Evolutionary conservation across 768 basidiomycete species (phyloP), one percentile per base, ranked within the genome.

Genomic region (Phylloporus rhodoxanthus): DNA sequence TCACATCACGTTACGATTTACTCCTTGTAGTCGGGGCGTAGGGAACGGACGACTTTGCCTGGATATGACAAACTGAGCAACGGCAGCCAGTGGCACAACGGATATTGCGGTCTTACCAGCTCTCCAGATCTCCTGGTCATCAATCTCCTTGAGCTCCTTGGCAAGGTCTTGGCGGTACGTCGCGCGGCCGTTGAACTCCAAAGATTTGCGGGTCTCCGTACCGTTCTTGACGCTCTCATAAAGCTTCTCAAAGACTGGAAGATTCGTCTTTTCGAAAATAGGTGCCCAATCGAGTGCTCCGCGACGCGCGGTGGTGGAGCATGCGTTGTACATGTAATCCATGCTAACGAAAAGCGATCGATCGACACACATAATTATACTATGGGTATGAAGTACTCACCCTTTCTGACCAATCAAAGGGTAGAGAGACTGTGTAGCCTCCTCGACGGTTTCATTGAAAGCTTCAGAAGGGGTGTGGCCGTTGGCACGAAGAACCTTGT

Each of bases 311-410:
- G 96, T 98, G 59, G 95, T 98, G 28, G 96, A 98, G 77, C 96
- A 99, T 40, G 96, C 95, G 66, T 87, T 87, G 82, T 85, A 97
- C 94, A 98, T 97, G 82, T 96, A 95, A 74, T 97, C 94, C 94
- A 94, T 87, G 48, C 93, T 93, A 67, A 47, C 45, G 40, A 47
- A 21, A 34, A 32, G 47, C 29, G 52, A 25, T 39, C 28, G 6
- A 29, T 10, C 15, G 43, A 5, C 28, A 34, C 20, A 45, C 50
- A 26, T 15, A 44, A 38, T 15, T 38, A 10, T 9, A 15, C 30
- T 17, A 15, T 5, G 23, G 1, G 21, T 17, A 30, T 14, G 6
- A 29, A 47, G 7, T 65, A 41, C 82, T 48, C 68, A 89, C 86
- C 92, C 93, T 68, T 96, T 87, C 64, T 86, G 80, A 58, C 95